Conservation (phyloP, 257 asterid genomes). For the Phtheirospermum japonicum region DNA sequence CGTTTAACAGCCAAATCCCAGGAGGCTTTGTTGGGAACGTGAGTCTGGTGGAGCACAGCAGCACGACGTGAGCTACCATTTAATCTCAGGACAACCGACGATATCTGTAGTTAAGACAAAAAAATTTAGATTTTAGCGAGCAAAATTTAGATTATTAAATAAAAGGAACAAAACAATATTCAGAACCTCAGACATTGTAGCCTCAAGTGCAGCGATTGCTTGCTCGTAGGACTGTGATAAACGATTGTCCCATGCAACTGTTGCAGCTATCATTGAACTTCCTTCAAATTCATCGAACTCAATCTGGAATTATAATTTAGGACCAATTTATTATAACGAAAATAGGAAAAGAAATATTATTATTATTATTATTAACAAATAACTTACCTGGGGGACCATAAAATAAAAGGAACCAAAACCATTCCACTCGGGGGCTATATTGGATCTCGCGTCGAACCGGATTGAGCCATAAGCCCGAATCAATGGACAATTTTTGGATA, state of each 20-base stretch:
- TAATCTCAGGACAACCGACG: constrained; percentile 42
- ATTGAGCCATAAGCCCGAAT: constrained; percentile 96
- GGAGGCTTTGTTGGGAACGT: constrained; percentile 61
- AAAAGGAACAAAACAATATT: not conserved
- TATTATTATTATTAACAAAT: too few species aligned
- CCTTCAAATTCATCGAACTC: constrained; percentile 91
- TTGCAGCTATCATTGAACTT: constrained; percentile 87
- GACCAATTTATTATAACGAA: not conserved
- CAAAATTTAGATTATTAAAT: not conserved
- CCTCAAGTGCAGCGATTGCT: constrained; percentile 70
- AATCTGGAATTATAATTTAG: constrained; percentile 43
- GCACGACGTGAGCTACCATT: constrained; percentile 40
- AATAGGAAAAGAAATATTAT: too few species aligned
- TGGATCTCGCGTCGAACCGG: constrained; percentile 70
- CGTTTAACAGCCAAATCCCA: constrained; percentile 73
- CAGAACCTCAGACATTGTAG: constrained; percentile 72
- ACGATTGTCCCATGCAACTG: constrained; percentile 88
- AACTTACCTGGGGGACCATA: constrained; percentile 84
- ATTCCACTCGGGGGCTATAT: constrained; percentile 73
- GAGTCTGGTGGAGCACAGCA: constrained; percentile 49
- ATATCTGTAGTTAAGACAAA: constrained; percentile 48
- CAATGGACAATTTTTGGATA: constrained; percentile 76
- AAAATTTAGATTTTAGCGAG: not conserved
- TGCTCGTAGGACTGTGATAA: constrained; percentile 57
- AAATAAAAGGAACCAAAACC: constrained; percentile 90